These are phyloP conservation scores for Schizophyllum commune DNA, from an alignment of 1,284 basidiomycete species.

Conservation along the genomic window DNA sequence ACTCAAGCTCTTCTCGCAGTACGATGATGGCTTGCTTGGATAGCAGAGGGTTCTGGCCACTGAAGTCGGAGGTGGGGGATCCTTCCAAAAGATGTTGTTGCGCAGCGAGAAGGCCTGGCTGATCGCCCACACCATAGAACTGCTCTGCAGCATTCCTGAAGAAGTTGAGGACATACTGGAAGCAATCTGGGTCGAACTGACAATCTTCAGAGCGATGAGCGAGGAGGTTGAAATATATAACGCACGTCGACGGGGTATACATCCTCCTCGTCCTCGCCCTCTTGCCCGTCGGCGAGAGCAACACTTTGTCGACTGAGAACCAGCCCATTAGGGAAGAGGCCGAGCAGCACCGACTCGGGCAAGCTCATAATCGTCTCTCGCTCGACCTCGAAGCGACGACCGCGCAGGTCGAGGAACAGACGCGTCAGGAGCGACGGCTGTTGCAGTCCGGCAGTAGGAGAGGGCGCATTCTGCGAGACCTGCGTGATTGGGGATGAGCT, in stretches of 20 bases:
- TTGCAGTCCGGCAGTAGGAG: conserved; percentile 56
- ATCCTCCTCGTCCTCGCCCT: conserved; percentile 86
- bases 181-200: conserved; percentile 96
- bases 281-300: conserved; percentile 62
- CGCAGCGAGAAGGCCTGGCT: conserved; percentile 69
- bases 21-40: conserved; percentile 99
- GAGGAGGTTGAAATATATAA: conserved; percentile 18
- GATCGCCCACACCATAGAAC: conserved; percentile 84
- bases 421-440: conserved; percentile 81
- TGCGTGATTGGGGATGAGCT: conserved; percentile 76
- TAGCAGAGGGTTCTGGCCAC: conserved; percentile 82
- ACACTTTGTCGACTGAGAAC: conserved; percentile 85
- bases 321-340: conserved; percentile 95
- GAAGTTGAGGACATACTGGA: conserved; percentile 88
- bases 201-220: conserved; percentile 2
- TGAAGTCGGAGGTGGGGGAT: conserved; percentile 54
- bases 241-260: conserved; percentile 94
- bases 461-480: conserved; percentile 62
- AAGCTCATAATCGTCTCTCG: conserved; percentile 98
- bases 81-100: conserved; percentile 73
- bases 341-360: conserved; percentile 93
- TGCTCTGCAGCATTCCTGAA: conserved; percentile 81
- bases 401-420: conserved; percentile 88
- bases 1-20: conserved; percentile 95
- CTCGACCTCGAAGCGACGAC: conserved; percentile 90